These are phyloP conservation scores for Ottelia alismoides DNA, from an alignment of 106 monocot species.

Conservation along the genomic window DNA sequence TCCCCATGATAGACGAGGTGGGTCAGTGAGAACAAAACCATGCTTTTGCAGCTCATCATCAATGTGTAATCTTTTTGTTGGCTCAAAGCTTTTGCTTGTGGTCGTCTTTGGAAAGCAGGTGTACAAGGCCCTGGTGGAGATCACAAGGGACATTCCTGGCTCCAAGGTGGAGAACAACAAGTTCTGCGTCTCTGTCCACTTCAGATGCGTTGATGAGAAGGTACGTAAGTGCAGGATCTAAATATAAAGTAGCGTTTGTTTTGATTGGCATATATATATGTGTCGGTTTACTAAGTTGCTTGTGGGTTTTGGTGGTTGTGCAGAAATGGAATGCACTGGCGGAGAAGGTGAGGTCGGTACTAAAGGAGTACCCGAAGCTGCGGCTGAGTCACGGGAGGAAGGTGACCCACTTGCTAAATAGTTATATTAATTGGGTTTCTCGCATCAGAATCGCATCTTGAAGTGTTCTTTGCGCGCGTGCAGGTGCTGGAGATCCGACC, in stretches of 20 bases:
- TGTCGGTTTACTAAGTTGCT: not conserved
- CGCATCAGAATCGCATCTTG: no score
- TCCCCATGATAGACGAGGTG: conserved; percentile 58
- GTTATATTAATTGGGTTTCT: no score
- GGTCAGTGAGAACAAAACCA: conserved; percentile 42
- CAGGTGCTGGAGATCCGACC: no score
- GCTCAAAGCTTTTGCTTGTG: no score
- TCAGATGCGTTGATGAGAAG: conserved; percentile 36
- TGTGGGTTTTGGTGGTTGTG: not conserved
- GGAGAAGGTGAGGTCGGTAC: conserved; percentile 41
- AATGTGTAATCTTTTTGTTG: not conserved
- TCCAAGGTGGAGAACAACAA: conserved; percentile 50
- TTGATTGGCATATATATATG: not conserved
- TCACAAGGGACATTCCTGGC: conserved; percentile 14
- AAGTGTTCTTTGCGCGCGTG: no score
- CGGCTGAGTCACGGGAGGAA: conserved; percentile 45
- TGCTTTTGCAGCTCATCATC: no score
- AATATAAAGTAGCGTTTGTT: not conserved
- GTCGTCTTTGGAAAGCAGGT: no score
- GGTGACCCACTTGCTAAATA: no score
- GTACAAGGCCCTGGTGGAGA: conserved; percentile 17
- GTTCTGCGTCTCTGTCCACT: conserved; percentile 42
- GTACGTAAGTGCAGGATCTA: conserved; percentile 7
- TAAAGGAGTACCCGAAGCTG: no score
- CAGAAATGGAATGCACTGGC: conserved; percentile 42